A percentile compares a stretch with the other conserved stretches of the same genome.
phyloP scores from a whole-genome alignment of 441 rosid genomes.

The Aquilaria agallochum region DNA sequence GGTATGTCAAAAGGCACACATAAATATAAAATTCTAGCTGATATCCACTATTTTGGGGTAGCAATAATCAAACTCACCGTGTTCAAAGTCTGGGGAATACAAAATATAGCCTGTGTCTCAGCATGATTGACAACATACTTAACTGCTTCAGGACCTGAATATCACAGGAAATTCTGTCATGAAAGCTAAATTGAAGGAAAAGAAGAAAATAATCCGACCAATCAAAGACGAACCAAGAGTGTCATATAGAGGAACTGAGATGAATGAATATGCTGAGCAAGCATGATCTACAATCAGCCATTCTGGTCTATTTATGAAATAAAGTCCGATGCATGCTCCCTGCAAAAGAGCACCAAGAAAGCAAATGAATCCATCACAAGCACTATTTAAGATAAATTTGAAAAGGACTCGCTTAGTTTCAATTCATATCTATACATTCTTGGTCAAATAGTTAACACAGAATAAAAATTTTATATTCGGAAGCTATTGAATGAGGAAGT shows the following conservation, averaged over 20 bases:
- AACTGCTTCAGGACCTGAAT: constrained; percentile 72
- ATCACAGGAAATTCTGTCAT: constrained; percentile 13
- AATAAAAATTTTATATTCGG: too few relatives aligned
- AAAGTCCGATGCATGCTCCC: constrained; percentile 64
- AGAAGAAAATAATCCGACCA: not conserved
- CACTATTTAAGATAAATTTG: too few relatives aligned
- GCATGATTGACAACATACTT: constrained; percentile 68
- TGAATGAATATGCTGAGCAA: constrained; percentile 64
- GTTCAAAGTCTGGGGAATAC: constrained; percentile 58
- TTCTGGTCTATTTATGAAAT: constrained; percentile 65
- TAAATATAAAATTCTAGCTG: not conserved
- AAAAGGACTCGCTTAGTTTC: too few relatives aligned
- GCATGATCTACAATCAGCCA: constrained; percentile 78
- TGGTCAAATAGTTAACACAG: not conserved
- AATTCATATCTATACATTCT: not conserved
- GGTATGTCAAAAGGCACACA: not conserved
- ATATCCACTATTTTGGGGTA: constrained; percentile 5
- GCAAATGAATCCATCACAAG: constrained; percentile 4
- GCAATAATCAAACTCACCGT: constrained; percentile 34
- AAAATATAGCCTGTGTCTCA: constrained; percentile 53
- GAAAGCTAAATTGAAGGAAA: constrained; percentile 4
- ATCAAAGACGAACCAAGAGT: constrained; percentile 48
- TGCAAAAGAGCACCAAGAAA: constrained; percentile 26
- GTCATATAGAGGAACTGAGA: constrained; percentile 71
- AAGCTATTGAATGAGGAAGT: not conserved